Evolutionary conservation across 768 basidiomycete species (phyloP).

Genomic region (Auricularia sp.): DNA sequence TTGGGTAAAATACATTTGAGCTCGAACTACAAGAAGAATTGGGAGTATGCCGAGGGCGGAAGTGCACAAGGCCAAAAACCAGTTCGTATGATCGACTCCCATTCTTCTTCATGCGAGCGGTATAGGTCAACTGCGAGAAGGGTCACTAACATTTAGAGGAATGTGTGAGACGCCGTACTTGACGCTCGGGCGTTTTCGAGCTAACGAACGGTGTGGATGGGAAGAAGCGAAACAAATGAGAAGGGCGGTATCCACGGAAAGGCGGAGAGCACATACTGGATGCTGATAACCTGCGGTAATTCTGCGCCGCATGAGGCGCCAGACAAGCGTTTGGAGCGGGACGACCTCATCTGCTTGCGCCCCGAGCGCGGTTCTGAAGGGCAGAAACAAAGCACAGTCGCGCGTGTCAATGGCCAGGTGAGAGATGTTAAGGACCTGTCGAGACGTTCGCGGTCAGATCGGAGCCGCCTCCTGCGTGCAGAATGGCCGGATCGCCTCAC

Average conservation of each 20-base stretch:
- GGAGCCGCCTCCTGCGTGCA: neutral
- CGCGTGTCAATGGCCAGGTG: conserved; percentile 52
- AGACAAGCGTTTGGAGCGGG: conserved; percentile 69
- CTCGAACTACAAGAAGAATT: conserved; percentile 52
- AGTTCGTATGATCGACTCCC: conserved; percentile 50
- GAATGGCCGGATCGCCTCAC: conserved; percentile 20
- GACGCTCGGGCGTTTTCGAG: conserved; percentile 65
- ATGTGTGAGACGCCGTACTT: conserved; percentile 16
- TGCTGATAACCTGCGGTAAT: conserved; percentile 64
- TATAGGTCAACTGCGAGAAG: conserved; percentile 24
- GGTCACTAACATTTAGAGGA: neutral
- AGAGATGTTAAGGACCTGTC: conserved; percentile 38
- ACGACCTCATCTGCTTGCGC: conserved; percentile 50
- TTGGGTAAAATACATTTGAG: neutral
- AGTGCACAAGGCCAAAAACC: conserved; percentile 68
- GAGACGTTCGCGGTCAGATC: neutral
- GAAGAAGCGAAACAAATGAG: neutral
- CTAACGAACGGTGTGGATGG: conserved; percentile 26
- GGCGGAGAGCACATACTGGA: conserved; percentile 41
- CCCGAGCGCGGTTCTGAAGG: conserved; percentile 62
- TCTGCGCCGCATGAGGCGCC: conserved; percentile 72
- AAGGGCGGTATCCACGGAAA: neutral
- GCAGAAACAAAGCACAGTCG: conserved; percentile 74
- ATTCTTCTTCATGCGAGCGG: conserved; percentile 47
- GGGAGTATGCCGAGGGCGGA: conserved; percentile 70